Base-by-base conservation (phyloP, 495 filamentous ascomycete species). In the Massariosphaeria phaeospora region DNA sequence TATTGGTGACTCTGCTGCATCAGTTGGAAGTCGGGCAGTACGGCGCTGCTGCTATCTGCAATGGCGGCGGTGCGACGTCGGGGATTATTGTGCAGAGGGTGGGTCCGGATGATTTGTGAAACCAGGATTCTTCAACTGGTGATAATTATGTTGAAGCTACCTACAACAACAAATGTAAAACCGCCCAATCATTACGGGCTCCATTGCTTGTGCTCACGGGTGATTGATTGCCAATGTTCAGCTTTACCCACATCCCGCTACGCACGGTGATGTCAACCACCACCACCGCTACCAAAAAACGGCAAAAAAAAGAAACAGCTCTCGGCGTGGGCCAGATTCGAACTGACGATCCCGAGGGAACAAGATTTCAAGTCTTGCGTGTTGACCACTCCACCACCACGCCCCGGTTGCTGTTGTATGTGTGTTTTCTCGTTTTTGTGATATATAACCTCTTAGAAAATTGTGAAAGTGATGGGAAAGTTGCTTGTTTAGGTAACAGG, bases 21-120 rank as follows among this genome's bases (percentile, higher is more conserved):
- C 86, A 91, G 67, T 75, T 98, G 47, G 83, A 91, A 71, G 80
- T 83, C 27, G 93, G 90, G 15, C 86, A 98, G 73, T 96, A 95
- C 68, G 93, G 93, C 18, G 85, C 90, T 48, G 93, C 89, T 15
- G 91, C 91, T 9, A 96, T 98, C 53, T 98, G 93, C 72, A 98
- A 98, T 62, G 93, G 93, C 38, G 93, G 93, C 15, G 91, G 91
- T 39, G 91, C 89, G 5, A 88, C 91, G 1, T 90, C 85, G 18
- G 91, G 89, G 0, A 82, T 98, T 71, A 88, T 98, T 36, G 88
- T 98, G 39, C 89, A 96, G 73, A 83, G 86, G 45, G 75, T 96
- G n/a, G 26, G 30, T 34, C 21, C 39, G 15, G 18, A 38, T 31
- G 29, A 38, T 18, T 33, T 52, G 15, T 55, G 45, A 21, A 13